These are phyloP conservation scores for Fomitopsis palustris DNA, from an alignment of 1,284 basidiomycete species.

Conservation along the genomic window DNA sequence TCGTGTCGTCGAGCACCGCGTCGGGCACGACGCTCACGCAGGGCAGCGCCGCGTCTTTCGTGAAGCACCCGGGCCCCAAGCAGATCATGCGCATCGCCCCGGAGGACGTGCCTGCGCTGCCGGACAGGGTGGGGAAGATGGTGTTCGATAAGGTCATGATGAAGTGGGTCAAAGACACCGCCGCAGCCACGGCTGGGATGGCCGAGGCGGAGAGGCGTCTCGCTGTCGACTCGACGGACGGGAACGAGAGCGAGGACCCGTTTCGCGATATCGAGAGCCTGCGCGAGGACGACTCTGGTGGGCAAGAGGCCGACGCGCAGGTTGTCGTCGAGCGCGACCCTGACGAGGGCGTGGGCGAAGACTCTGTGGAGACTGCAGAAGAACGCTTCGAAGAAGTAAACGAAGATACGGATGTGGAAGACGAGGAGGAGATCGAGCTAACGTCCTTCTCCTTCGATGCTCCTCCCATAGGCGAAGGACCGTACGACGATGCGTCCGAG, in stretches of 20 bases:
- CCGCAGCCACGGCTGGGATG: constrained; percentile 28
- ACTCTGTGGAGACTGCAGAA: constrained; percentile 34
- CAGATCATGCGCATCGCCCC: constrained; percentile 79
- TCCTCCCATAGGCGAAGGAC: constrained; percentile 32
- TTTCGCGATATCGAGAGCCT: constrained; percentile 87
- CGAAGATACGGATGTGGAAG: constrained; percentile 44
- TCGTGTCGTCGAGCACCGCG: constrained; percentile 79
- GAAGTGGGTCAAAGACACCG: constrained; percentile 76
- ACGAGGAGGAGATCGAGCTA: constrained; percentile 62
- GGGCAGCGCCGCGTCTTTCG: constrained; percentile 73
- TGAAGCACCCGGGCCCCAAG: constrained; percentile 78
- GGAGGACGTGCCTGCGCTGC: constrained; percentile 68
- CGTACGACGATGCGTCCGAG: constrained; percentile 8
- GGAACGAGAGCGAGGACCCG: constrained; percentile 73
- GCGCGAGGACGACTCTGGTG: constrained; percentile 45
- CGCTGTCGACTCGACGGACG: constrained; percentile 29
- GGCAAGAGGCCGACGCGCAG: constrained; percentile 10
- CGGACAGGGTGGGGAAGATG: constrained; percentile 83
- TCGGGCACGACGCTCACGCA: constrained; percentile 72
- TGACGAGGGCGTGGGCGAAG: constrained; percentile 31
- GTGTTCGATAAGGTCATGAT: constrained; percentile 76
- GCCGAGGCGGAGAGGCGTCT: constrained; percentile 29
- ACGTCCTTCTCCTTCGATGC: constrained; percentile 72
- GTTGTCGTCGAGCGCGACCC: constrained; percentile 17
- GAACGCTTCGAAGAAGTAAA: constrained; percentile 45